Evolutionary conservation across 2,329 filamentous ascomycete species (phyloP), one percentile per base, ranked within the genome.

Genomic region (Colletotrichum camelliae): DNA sequence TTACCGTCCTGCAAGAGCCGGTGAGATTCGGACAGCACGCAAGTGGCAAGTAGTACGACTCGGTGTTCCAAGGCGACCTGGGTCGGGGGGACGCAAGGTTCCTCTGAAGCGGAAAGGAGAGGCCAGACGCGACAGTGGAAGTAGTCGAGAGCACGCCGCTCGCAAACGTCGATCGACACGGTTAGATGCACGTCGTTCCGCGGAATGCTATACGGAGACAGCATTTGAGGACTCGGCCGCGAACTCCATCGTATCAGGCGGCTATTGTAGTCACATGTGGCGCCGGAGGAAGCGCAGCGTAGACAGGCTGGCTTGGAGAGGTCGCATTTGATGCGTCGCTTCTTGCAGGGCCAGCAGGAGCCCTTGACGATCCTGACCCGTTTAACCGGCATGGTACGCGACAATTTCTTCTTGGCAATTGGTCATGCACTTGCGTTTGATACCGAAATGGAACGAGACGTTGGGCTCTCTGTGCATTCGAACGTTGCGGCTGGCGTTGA

Each of bases 281-380:
- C 64, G 16, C 74, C 74, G 33, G 31, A 29, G 7, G 58, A 61
- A 21, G 76, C 69, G 72, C 86, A 87, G 68, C 85, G 84, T 5
- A 81, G 81, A 76, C 86, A 87, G 4, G 80, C 78, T 3, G 85
- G 84, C 29, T 81, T 80, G 31, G 80, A 79, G 10, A 87, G 81
- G 73, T 87, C 85, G 77, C 86, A 87, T 75, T 87, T 86, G 58
- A 87, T 85, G 29, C 86, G 81, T 13, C 86, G 83, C 64, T 87
- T 85, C 77, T 86, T 87, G 80, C 86, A 87, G 27, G 83, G 81
- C 86, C 86, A 87, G 77, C 86, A 87, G 7, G 86, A 87, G n/a
- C 86, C 86, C 76, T 83, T 80, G 66, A 85, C 82, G 29, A 81
- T 80, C 39, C 81, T 67, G 61, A 75, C 58, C 15, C 72, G 66